A percentile compares a stretch with the other conserved stretches of the same genome.
Evolutionary conservation across 352 stramenopile species (phyloP).

Genomic region (Pythium pyrilobum): DNA sequence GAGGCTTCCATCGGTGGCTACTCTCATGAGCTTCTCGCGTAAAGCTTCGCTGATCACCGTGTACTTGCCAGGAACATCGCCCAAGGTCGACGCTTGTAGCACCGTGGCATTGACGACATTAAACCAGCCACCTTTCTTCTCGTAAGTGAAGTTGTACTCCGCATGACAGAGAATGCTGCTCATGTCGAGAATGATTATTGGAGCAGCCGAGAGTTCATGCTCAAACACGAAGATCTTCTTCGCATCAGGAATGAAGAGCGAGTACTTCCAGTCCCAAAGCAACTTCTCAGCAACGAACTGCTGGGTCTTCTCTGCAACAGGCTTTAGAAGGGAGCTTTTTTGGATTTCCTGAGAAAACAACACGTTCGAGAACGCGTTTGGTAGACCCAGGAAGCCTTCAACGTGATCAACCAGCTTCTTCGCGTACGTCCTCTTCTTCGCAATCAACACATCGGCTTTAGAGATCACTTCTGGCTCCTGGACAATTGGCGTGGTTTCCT

Average conservation of each 20-base stretch:
- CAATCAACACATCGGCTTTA: not conserved
- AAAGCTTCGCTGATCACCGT: constrained; percentile 26
- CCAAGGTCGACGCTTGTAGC: constrained; percentile 14
- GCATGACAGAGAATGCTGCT: constrained; percentile 33
- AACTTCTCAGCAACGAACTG: constrained; percentile 30
- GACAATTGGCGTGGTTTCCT: not conserved
- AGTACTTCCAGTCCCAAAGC: constrained; percentile 75
- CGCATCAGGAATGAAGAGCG: constrained; percentile 41
- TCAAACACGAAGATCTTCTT: constrained; percentile 68
- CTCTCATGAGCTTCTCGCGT: constrained; percentile 31
- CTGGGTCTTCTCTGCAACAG: constrained; percentile 33
- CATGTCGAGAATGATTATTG: constrained; percentile 54
- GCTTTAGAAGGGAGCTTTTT: constrained; percentile 26
- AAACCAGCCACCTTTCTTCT: constrained; percentile 45
- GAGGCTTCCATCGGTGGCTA: constrained; percentile 23
- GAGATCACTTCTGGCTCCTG: not conserved
- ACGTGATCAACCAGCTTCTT: constrained; percentile 60
- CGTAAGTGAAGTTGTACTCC: constrained; percentile 38
- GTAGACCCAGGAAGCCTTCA: constrained; percentile 46
- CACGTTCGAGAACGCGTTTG: constrained; percentile 42
- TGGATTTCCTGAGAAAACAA: constrained; percentile 34
- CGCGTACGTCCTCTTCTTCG: constrained; percentile 28
- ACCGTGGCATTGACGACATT: constrained; percentile 47
- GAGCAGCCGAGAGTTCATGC: constrained; percentile 26
- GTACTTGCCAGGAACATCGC: constrained; percentile 20